Base-by-base conservation (phyloP, 306 rosid genomes). In the Canavalia gladiata region DNA sequence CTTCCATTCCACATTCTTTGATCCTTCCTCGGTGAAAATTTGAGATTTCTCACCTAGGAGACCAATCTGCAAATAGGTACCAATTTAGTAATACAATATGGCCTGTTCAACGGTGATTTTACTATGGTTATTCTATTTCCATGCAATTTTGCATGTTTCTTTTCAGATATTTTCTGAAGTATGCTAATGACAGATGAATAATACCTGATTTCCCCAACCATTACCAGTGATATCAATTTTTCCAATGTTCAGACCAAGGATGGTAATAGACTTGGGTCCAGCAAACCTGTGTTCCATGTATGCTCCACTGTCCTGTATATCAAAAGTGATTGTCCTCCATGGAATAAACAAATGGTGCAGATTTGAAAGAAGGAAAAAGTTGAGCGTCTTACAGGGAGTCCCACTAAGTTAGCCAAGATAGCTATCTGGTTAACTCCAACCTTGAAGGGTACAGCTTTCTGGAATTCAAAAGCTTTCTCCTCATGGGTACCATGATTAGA, bases 221-320 rank as follows among this genome's bases (percentile, higher is more conserved):
- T 90, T 89, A 46, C 1, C 9, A 39, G 93, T 83, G 18, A 95
- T 80, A 67, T 88, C 97, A 45, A 91, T 62, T n/a, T 87, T 92
- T 68, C 99, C 98, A 0, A 94, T 85, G 77, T 85, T 93, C 82
- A 93, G 76, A 82, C 96, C 94, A 29, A 95, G 90, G 87, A 95
- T 74, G 13, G 76, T 75, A 29, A 93, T 13, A 3, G 87, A 25
- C 70, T 88, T 89, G 47, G 97, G 98, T 42, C 97, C 99, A 0
- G 97, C 87, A 54, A 1, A 96, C 78, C 99, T 90, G 87, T 88
- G 97, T 80, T 96, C 99, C 99, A 96, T 92, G 90, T 93, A 92
- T 50, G 99, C 97, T 85, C 98, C 99, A 78, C 97, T 92, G 68
- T 96, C 97, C 98, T 96, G 84, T 59, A 79, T 41, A 75, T 74